Evolutionary conservation across 2,329 filamentous ascomycete species (phyloP).

Genomic region (Sporothrix brunneoviolacea): DNA sequence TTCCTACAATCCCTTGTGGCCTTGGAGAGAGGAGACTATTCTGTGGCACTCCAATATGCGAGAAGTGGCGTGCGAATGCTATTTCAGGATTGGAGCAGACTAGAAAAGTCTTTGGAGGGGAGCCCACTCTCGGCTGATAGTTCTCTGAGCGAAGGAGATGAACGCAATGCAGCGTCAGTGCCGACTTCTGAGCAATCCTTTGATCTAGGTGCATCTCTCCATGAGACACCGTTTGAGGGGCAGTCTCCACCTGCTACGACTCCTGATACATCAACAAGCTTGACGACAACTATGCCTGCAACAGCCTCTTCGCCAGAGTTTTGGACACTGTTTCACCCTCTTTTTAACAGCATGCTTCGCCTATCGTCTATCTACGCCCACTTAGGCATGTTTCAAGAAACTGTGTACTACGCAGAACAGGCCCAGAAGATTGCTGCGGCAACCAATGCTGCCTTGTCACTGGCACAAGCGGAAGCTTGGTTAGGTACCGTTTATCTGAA

Average conservation of each 20-base stretch:
- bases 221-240: background rate
- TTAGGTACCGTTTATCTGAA: slow-evolving; percentile 49
- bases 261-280: background rate
- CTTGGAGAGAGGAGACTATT: slow-evolving; percentile 53
- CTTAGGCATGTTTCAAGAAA: slow-evolving; percentile 81
- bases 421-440: slow-evolving; percentile 68
- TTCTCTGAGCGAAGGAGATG: slow-evolving; percentile 9
- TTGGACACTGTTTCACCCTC: slow-evolving; percentile 69
- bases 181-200: background rate
- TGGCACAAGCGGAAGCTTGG: slow-evolving; percentile 48
- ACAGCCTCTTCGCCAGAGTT: slow-evolving; percentile 48
- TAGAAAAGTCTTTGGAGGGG: slow-evolving; percentile 34
- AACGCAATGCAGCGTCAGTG: slow-evolving; percentile 18
- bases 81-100: slow-evolving; percentile 48
- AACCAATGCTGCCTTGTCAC: slow-evolving; percentile 55
- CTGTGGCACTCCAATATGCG: slow-evolving; percentile 51
- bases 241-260: background rate
- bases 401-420: slow-evolving; percentile 79
- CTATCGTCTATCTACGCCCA: slow-evolving; percentile 75
- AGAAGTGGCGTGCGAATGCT: slow-evolving; percentile 51
- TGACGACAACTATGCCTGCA: background rate
- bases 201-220: background rate
- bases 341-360: slow-evolving; percentile 65
- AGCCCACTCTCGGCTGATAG: background rate
- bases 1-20: slow-evolving; percentile 60